Conservation (phyloP, 2,329 filamentous ascomycete genomes). For the Claviceps sorghi region DNA sequence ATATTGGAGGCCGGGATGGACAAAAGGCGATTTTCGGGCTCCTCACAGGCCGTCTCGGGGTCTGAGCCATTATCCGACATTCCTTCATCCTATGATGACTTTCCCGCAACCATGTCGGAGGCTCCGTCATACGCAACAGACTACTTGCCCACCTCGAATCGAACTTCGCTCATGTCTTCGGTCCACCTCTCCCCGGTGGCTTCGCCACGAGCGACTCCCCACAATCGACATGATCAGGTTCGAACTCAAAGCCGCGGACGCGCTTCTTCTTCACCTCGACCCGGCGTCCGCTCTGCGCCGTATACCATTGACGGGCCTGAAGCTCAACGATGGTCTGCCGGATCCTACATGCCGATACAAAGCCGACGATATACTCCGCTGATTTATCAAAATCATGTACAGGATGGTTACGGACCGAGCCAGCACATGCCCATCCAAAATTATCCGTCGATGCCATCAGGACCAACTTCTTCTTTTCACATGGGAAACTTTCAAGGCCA, state of each 20-base stretch:
- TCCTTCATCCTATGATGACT: conserved; percentile 56
- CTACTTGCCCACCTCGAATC: conserved; percentile 51
- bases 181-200: conserved; percentile 59
- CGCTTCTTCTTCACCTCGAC: conserved; percentile 57
- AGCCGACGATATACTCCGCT: conserved; percentile 45
- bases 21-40: conserved; percentile 53
- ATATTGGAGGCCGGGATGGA: conserved; percentile 38
- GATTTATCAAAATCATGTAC: conserved; percentile 41
- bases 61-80: conserved; percentile 51
- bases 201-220: conserved; percentile 51
- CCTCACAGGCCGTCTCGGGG: conserved; percentile 59
- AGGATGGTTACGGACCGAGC: conserved; percentile 43
- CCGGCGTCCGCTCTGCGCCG: conserved; percentile 51
- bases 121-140: conserved; percentile 52
- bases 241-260: conserved; percentile 52
- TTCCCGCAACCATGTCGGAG: conserved; percentile 51
- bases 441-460: conserved; percentile 18
- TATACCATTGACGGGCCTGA: conserved; percentile 54
- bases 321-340: conserved; percentile 66
- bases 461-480: conserved; percentile 28
- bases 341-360: conserved; percentile 47
- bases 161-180: conserved; percentile 56
- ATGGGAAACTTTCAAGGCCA: conserved; percentile 36
- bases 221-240: conserved; percentile 45
- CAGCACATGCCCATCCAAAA: conserved; percentile 37